A percentile compares a stretch with the other conserved stretches of the same genome.
These are phyloP conservation scores for Eragrostis nindensis DNA, from an alignment of 176 grass and related monocot genomes.

Conservation along the genomic window DNA sequence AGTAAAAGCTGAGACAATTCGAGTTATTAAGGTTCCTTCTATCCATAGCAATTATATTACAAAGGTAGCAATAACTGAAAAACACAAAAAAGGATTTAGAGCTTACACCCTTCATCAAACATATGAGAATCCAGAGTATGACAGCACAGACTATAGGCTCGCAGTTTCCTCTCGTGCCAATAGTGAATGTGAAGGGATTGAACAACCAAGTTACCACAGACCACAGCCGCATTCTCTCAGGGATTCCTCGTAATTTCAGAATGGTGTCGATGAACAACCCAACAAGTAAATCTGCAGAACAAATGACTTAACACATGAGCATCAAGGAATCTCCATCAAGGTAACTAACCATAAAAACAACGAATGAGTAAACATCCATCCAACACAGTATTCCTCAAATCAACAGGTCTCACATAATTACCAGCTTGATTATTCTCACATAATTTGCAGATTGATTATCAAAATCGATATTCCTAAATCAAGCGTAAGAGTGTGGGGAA, in stretches of 20 bases:
- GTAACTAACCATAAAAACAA: background rate
- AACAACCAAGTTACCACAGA: conserved; percentile 80
- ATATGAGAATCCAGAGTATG: conserved; percentile 90
- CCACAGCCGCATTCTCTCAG: conserved; percentile 64
- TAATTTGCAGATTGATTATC: background rate
- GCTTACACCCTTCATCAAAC: conserved; percentile 96
- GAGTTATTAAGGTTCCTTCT: background rate
- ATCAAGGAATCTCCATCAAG: background rate
- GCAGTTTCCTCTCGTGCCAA: conserved; percentile 94
- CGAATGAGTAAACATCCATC: background rate
- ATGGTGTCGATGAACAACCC: conserved; percentile 73
- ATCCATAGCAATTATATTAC: conserved; percentile 3
- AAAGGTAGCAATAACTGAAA: conserved; percentile 22
- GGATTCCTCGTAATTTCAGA: conserved; percentile 66
- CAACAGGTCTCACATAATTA: background rate
- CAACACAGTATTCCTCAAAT: conserved; percentile 14
- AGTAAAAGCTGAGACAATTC: background rate
- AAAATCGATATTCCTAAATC: conserved; percentile 1
- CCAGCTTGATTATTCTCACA: too few species aligned
- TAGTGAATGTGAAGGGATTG: conserved; percentile 94
- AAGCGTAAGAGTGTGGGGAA: background rate
- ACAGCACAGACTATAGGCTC: conserved; percentile 82
- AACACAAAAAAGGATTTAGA: conserved; percentile 42
- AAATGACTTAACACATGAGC: conserved; percentile 2
- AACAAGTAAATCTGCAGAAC: conserved; percentile 81